Base-by-base conservation (phyloP, 2,329 filamentous ascomycete species). In the Verticillium klebahnii region DNA sequence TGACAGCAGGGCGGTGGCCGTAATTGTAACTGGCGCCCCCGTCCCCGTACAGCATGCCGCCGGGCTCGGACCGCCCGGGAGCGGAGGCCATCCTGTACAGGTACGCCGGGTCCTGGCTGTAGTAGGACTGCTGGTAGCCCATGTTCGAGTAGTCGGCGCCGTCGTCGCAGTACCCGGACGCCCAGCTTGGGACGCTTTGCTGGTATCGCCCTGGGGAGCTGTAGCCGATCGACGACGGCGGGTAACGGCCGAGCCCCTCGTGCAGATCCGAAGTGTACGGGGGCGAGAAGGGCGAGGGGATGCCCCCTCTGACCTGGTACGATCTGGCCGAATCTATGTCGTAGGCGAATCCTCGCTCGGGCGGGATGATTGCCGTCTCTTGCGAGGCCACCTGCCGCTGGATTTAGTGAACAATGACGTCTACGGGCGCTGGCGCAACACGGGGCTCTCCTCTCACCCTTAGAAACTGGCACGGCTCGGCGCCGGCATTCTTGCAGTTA, bases 401-500 rank as follows among this genome's bases (percentile, higher is more conserved):
- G 14, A n/a, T 9, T 11, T 15, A 52, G 45, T 52, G n/a, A 11
- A 29, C n/a, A n/a, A 52, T 52, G 45, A 52, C n/a, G 8, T 52
- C n/a, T 52, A n/a, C 5, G 39, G 23, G 25, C 1, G 29, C 5
- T 1, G 23, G 12, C 11, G 19, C n/a, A 17, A 6, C 32, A 40
- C 15, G 32, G 17, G 17, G 60, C 59, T 57, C 57, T 63, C 62
- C 76, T 71, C 81, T 71, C 81, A 96, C 94, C 75, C 94, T 85
- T 65, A 96, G 80, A 71, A 96, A 97, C 62, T 89, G 85, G 72
- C 94, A 97, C 6, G 82, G 79, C 25, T 88, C 85, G 31, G 84
- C 79, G 14, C 90, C 89, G 59, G 93, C 89, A 64, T 82, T 86
- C 69, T 87, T 89, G 79, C 94, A 98, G 74, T 93, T 96, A 12